phyloP scores from a whole-genome alignment of 208 protist species.

The Trypanosoma theileri region DNA sequence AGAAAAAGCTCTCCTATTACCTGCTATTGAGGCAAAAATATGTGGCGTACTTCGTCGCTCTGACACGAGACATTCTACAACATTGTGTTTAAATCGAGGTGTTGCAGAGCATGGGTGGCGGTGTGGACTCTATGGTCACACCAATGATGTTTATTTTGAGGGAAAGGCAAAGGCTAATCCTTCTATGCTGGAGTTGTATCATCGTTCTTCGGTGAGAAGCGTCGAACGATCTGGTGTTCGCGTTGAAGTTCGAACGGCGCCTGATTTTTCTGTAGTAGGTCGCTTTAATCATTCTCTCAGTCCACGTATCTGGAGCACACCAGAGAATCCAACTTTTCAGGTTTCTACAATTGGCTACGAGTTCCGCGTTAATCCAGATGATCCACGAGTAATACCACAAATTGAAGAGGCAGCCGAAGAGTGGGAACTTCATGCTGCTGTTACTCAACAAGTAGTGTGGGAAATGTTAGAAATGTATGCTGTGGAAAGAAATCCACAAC shows the following conservation, averaged over 20 bases:
- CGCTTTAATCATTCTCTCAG: constrained; percentile 54
- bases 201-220: constrained; percentile 54
- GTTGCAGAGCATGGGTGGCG: constrained; percentile 79
- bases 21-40: constrained; percentile 63
- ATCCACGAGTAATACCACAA: constrained; percentile 73
- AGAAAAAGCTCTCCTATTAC: constrained; percentile 63
- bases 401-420: constrained; percentile 68
- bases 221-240: constrained; percentile 59
- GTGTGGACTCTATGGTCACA: constrained; percentile 79
- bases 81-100: constrained; percentile 69
- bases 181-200: constrained; percentile 48
- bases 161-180: constrained; percentile 77
- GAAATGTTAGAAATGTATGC: constrained; percentile 89
- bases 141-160: constrained; percentile 90
- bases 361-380: constrained; percentile 86
- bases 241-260: constrained; percentile 65
- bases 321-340: constrained; percentile 64
- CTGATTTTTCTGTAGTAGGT: constrained; percentile 79
- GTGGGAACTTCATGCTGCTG: constrained; percentile 79
- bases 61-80: constrained; percentile 63
- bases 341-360: constrained; percentile 84
- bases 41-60: constrained; percentile 82
- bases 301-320: constrained; percentile 78
- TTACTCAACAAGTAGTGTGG: constrained; percentile 77
- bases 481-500: constrained; percentile 68